A percentile compares a stretch with the other conserved stretches of the same genome.
phyloP scores from a whole-genome alignment of 1,139 yeast species.

The Debaryomyces sp. region DNA sequence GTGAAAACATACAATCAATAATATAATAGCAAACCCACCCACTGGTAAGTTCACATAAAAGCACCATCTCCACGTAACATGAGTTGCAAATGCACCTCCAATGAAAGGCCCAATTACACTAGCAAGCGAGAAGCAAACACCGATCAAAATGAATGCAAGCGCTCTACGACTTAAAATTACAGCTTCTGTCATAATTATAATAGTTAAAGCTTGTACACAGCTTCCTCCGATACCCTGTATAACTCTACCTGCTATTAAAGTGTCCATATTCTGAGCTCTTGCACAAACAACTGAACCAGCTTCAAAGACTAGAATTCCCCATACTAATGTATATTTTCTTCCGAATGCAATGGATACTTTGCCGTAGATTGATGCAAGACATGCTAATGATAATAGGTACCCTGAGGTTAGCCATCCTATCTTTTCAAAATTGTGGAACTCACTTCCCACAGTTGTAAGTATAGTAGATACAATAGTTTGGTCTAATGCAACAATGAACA shows the following conservation, averaged over 20 bases:
- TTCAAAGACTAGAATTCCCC: slow-evolving; percentile 58
- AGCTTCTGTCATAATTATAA: slow-evolving; percentile 61
- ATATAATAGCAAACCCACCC: slow-evolving; percentile 56
- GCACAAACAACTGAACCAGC: slow-evolving; percentile 66
- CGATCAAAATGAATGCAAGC: slow-evolving; percentile 50
- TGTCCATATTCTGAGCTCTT: slow-evolving; percentile 55
- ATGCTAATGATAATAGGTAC: slow-evolving; percentile 59
- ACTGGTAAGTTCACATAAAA: slow-evolving; percentile 73
- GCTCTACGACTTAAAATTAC: slow-evolving; percentile 64
- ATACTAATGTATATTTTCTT: slow-evolving; percentile 52
- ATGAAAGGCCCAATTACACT: slow-evolving; percentile 65
- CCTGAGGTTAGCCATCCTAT: slow-evolving; percentile 67
- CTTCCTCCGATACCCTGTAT: slow-evolving; percentile 78
- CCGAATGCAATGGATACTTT: slow-evolving; percentile 64
- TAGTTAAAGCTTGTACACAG: slow-evolving; percentile 62
- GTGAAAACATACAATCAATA: slow-evolving; percentile 51
- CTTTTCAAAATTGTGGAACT: slow-evolving; percentile 53
- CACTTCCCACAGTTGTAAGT: slow-evolving; percentile 54
- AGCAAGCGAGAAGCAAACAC: slow-evolving; percentile 57
- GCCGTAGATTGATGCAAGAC: slow-evolving; percentile 61
- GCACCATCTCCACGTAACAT: slow-evolving; percentile 78
- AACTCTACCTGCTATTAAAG: slow-evolving; percentile 70
- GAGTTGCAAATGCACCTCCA: slow-evolving; percentile 67
- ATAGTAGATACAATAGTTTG: slow-evolving; percentile 68
- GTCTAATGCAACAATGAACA: slow-evolving; percentile 67